Percentiles rank a stretch among this genome's conserved stretches.
Evolutionary conservation across 108 stramenopile genomes (phyloP).

Genomic region (Fragilaria radians): DNA sequence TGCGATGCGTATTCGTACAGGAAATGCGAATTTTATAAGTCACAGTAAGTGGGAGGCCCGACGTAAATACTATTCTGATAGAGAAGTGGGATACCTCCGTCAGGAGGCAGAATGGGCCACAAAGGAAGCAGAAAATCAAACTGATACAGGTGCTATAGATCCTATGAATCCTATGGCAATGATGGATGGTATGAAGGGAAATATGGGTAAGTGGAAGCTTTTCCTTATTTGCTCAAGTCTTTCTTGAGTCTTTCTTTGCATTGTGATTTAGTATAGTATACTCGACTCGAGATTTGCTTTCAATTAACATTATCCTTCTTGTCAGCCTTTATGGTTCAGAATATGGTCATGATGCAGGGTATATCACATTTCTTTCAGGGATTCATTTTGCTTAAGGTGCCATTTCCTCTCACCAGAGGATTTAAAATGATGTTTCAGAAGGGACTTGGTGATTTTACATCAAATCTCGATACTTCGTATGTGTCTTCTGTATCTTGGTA

Average conservation of each 20-base stretch:
- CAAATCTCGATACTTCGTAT: constrained; percentile 90
- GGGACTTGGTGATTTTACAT: constrained; percentile 75
- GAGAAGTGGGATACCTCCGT: constrained; percentile 8
- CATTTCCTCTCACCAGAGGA: constrained; percentile 89
- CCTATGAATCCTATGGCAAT: constrained; percentile 57
- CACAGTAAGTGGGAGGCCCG: constrained; percentile 42
- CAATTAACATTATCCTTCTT: background rate
- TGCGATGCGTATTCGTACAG: constrained; percentile 27
- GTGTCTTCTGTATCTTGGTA: constrained; percentile 92
- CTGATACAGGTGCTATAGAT: constrained; percentile 29
- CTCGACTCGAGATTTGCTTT: too few species aligned
- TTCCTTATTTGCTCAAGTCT: too few species aligned
- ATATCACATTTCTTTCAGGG: constrained; percentile 93
- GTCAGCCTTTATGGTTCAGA: constrained; percentile 87
- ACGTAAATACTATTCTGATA: constrained; percentile 3
- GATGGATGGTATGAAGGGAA: constrained; percentile 84
- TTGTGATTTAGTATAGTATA: too few species aligned
- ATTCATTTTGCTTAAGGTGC: constrained; percentile 93
- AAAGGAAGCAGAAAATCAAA: constrained; percentile 20
- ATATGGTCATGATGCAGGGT: constrained; percentile 99
- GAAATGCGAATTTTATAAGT: constrained; percentile 46
- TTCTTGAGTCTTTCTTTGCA: too few species aligned
- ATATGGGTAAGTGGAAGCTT: constrained; percentile 52
- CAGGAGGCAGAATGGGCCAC: constrained; percentile 40
- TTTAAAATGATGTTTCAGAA: constrained; percentile 98